phyloP scores from a whole-genome alignment of 169 alveolate genomes.

The Plasmodium gonderi region DNA sequence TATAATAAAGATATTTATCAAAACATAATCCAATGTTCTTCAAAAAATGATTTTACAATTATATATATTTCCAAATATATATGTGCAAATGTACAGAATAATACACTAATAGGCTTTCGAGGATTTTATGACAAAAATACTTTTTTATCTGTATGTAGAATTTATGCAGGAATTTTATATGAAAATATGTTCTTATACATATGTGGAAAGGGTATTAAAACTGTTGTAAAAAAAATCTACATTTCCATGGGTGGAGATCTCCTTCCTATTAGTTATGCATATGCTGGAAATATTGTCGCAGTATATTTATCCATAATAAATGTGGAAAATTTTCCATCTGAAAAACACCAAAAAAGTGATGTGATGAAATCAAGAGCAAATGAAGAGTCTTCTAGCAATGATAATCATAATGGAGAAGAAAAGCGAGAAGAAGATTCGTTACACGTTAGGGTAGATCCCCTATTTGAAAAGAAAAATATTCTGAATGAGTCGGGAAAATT shows the following conservation, averaged over 20 bases:
- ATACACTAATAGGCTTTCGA: conserved; percentile 57
- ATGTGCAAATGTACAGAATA: conserved; percentile 73
- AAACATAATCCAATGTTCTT: conserved; percentile 29
- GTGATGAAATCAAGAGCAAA: conserved; percentile 11
- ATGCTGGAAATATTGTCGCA: conserved; percentile 86
- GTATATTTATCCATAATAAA: conserved; percentile 76
- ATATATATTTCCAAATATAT: conserved; percentile 68
- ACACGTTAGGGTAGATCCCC: not conserved
- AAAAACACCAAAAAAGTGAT: not conserved
- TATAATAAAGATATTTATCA: conserved; percentile 46
- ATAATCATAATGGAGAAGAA: not conserved
- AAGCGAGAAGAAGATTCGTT: not conserved
- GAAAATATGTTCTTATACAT: conserved; percentile 83
- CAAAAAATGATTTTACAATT: conserved; percentile 16
- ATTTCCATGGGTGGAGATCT: conserved; percentile 89
- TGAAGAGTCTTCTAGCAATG: not conserved
- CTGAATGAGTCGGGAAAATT: not conserved
- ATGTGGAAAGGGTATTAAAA: conserved; percentile 74
- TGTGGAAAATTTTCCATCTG: not conserved
- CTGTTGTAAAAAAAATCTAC: conserved; percentile 73
- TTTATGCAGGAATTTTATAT: conserved; percentile 83
- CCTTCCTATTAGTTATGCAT: conserved; percentile 80
- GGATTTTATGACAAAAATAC: conserved; percentile 66
- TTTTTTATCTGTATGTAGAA: conserved; percentile 48
- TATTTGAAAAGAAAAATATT: not conserved